Evolutionary conservation across 768 basidiomycete species (phyloP), one percentile per base, ranked within the genome.

Genomic region (Phaffia australis): DNA sequence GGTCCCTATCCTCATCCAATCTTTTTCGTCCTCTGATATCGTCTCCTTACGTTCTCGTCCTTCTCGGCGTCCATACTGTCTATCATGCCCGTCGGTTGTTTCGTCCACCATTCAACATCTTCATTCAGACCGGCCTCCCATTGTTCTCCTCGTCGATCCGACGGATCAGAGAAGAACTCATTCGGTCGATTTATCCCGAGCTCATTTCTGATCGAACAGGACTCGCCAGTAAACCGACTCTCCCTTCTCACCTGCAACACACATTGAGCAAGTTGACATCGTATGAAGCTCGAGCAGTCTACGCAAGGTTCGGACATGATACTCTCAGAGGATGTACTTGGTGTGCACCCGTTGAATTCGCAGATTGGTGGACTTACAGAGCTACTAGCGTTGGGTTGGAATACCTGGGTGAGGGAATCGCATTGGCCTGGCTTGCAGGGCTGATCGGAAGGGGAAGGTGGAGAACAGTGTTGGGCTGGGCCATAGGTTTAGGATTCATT

Each of bases 71-170:
- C 32, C 58, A 59, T 47, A 35, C 58, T 35, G 58, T 47, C 11
- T 59, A 46, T 11, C 58, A 59, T 21, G 9, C 42, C 32, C 6
- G 9, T 3, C 58, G 23, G 18, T 47, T 59, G 18, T 29, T 15
- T 16, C 35, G 11, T 23, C 4, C 19, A 9, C 32, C 32, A 15
- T 23, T 14, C 6, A 46, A 59, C 32, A 32, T 59, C 18, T 59
- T 32, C 6, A 35, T 5, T n/a, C 32, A 46, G 32, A 59, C 58
- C 18, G 35, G 58, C 32, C 35, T 59, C 5, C 58, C 58, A 16
- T 23, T 59, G 2, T 59, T 59, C 58, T 29, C 58, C 14, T 19
- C 58, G 8, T 47, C 58, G 21, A 59, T 59, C 32, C 48, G 35
- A 47, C 58, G 58, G 16, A 19, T 59, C 15, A 35, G 21, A 35